Evolutionary conservation across 495 filamentous ascomycete genomes (phyloP).

Genomic region (Schizothecium vesticola): DNA sequence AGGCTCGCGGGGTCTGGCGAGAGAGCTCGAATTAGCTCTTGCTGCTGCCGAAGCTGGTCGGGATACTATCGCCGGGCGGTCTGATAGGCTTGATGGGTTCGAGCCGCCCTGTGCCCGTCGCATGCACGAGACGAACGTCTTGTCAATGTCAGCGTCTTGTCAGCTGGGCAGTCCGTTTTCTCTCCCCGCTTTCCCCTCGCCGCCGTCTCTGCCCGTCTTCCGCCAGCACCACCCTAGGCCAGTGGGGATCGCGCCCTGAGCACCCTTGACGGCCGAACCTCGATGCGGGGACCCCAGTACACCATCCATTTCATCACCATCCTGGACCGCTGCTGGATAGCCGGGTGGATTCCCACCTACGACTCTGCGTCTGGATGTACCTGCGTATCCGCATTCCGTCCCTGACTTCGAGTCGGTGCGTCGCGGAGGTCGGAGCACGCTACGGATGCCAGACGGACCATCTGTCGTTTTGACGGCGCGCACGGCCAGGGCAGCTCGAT

Average conservation of each 20-base stretch:
- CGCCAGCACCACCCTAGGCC: not conserved
- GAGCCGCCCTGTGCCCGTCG: slow-evolving; percentile 17
- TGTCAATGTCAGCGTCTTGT: slow-evolving; percentile 9
- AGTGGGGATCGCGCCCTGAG: not conserved
- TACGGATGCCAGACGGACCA: not conserved
- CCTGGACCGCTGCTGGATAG: not conserved
- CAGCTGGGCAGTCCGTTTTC: not conserved
- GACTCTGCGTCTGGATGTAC: not conserved
- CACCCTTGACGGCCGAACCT: not conserved
- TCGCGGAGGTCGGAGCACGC: not conserved
- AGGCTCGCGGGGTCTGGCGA: not conserved
- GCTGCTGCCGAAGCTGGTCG: slow-evolving; percentile 3
- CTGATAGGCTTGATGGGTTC: slow-evolving; percentile 25
- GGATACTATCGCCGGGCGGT: slow-evolving; percentile 13
- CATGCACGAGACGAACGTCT: slow-evolving; percentile 9
- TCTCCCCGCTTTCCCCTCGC: not conserved
- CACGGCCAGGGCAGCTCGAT: not conserved
- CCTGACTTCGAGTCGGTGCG: not conserved
- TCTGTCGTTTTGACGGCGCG: not conserved
- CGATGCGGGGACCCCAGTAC: not conserved
- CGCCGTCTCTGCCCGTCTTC: not conserved
- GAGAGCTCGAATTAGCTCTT: slow-evolving; percentile 7
- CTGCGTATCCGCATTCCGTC: not conserved
- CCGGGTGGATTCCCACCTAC: not conserved
- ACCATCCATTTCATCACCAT: not conserved